Evolutionary conservation across 345 rosid genomes (phyloP).

Genomic region (Eucalyptus curtisii): DNA sequence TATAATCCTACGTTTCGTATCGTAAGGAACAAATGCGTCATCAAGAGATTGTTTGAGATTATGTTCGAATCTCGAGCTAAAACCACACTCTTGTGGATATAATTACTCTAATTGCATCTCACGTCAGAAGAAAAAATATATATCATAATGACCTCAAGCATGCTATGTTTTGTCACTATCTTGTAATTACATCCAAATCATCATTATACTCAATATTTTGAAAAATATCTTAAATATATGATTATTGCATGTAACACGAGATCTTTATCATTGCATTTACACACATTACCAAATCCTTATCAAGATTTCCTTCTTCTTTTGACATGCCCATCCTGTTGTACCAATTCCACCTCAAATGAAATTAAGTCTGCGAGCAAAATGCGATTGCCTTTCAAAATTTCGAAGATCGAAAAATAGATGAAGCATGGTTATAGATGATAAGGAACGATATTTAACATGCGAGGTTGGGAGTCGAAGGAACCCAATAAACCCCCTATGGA

Average conservation of each 20-base stretch:
- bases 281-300: not conserved
- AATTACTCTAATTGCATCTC: not conserved
- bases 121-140: not conserved
- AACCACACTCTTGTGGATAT: not conserved
- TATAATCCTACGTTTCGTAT: not conserved
- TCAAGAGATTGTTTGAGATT: not conserved
- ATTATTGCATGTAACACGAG: not conserved
- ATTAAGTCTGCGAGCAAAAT: not conserved
- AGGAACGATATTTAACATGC: not conserved
- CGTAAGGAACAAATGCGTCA: not conserved
- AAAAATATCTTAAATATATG: not conserved
- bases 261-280: not conserved
- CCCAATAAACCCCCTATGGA: not conserved
- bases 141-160: not conserved
- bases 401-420: not conserved
- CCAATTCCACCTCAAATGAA: not conserved
- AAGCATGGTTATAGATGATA: not conserved
- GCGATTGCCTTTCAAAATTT: not conserved
- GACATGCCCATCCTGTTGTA: too few relatives aligned
- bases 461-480: not conserved
- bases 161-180: not conserved
- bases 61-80: rapidly evolving
- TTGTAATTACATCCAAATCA: not conserved
- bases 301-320: not conserved
- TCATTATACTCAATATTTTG: not conserved